A percentile compares a stretch with the other conserved stretches of the same genome.
Conservation (phyloP, 1,139 yeast genomes). For the Lodderomyces oxycetoniae region DNA sequence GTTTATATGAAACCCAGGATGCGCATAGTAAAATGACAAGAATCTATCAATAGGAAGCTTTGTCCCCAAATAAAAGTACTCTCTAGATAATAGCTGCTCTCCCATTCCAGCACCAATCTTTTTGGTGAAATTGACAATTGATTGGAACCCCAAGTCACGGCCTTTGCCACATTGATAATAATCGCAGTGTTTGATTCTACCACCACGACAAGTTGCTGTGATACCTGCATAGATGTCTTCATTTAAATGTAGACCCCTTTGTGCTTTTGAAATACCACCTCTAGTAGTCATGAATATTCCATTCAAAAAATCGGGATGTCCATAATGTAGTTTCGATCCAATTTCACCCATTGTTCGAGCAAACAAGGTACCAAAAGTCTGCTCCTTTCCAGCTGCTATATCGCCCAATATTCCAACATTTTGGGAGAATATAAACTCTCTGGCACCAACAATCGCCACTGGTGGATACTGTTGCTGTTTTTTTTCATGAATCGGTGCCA, state of each 20-base stretch:
- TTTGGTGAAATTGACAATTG: constrained; percentile 78
- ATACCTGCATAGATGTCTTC: constrained; percentile 93
- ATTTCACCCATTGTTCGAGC: constrained; percentile 81
- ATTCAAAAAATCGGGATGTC: constrained; percentile 87
- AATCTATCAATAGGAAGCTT: constrained; percentile 75
- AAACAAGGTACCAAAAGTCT: constrained; percentile 86
- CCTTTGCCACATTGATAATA: constrained; percentile 92
- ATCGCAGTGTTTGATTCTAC: constrained; percentile 82
- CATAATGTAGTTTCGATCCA: constrained; percentile 86
- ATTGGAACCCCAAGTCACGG: constrained; percentile 80
- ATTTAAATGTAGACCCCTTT: constrained; percentile 76
- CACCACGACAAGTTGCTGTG: constrained; percentile 77
- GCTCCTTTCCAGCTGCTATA: constrained; percentile 91
- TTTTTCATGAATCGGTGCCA: background rate
- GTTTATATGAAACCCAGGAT: constrained; percentile 85
- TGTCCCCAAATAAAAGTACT: constrained; percentile 77
- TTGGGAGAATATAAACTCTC: constrained; percentile 86
- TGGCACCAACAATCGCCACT: constrained; percentile 82
- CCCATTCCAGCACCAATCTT: constrained; percentile 97
- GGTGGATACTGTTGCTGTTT: constrained; percentile 37
- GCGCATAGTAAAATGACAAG: constrained; percentile 83
- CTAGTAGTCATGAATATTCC: constrained; percentile 84
- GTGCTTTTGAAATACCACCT: constrained; percentile 90
- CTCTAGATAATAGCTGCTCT: constrained; percentile 80
- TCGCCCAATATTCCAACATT: constrained; percentile 84